These are phyloP conservation scores for Sarcomyxa edulis DNA, from an alignment of 768 basidiomycete species.

Conservation along the genomic window DNA sequence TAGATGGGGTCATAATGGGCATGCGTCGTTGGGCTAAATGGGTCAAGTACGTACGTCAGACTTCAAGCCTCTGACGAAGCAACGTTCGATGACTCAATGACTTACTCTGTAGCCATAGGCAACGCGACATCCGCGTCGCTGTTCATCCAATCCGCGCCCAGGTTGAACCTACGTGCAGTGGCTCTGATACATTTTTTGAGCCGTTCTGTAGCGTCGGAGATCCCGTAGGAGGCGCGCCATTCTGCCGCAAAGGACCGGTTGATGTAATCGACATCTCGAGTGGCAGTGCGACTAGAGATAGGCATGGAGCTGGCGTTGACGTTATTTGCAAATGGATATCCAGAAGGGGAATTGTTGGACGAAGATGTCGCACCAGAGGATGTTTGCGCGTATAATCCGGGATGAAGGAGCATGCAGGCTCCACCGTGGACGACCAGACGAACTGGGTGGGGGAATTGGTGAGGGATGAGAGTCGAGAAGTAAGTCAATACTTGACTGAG, in stretches of 20 bases:
- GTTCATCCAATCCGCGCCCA: constrained; percentile 76
- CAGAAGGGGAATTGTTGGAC: constrained; percentile 6
- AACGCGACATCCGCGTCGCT: constrained; percentile 67
- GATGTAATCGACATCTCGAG: constrained; percentile 67
- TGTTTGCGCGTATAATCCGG: constrained; percentile 27
- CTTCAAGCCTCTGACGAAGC: background rate
- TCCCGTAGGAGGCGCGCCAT: constrained; percentile 39
- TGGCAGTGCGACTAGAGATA: constrained; percentile 42
- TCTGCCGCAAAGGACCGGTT: constrained; percentile 55
- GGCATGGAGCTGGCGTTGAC: constrained; percentile 16
- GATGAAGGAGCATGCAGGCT: constrained; percentile 69
- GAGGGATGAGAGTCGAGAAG: constrained; percentile 44
- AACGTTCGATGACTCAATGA: constrained; percentile 12
- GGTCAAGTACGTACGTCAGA: background rate
- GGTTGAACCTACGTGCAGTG: constrained; percentile 43
- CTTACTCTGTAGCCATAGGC: constrained; percentile 61
- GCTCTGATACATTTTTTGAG: constrained; percentile 49
- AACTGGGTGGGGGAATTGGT: constrained; percentile 40
- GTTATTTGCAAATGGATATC: too few relatives aligned
- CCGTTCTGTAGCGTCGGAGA: constrained; percentile 48
- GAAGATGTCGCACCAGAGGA: constrained; percentile 15
- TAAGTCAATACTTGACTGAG: constrained; percentile 42
- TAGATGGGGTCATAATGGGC: constrained; percentile 56
- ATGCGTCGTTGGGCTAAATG: constrained; percentile 11
- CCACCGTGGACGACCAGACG: constrained; percentile 69